Conservation (phyloP, 164 flowering plant species). For the Annona squamosa region DNA sequence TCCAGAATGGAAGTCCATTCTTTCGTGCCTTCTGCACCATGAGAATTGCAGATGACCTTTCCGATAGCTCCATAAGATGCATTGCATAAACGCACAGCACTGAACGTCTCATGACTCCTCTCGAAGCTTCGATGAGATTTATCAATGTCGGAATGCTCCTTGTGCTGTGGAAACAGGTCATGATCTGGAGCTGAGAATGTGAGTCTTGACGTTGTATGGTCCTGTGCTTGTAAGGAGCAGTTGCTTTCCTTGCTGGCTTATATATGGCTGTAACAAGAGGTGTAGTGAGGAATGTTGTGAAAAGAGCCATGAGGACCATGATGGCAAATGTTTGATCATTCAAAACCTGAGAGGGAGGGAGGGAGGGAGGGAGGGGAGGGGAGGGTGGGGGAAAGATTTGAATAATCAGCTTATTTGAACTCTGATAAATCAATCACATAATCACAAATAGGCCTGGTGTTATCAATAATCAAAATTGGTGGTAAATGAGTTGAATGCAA, state of each 20-base stretch:
- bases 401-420: too few relatives aligned
- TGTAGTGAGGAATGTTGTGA: conserved; percentile 77
- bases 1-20: conserved; percentile 73
- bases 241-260: conserved; percentile 23
- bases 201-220: conserved; percentile 18
- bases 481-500: too few relatives aligned
- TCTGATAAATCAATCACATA: too few relatives aligned
- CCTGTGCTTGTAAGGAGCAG: conserved; percentile 23
- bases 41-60: conserved; percentile 65
- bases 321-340: conserved; percentile 78
- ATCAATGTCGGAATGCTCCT: conserved; percentile 46
- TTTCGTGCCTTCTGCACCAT: conserved; percentile 68
- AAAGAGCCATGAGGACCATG: conserved; percentile 68
- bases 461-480: too few relatives aligned
- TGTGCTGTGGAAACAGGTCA: conserved; percentile 50
- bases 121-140: conserved; percentile 56
- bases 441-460: too few relatives aligned
- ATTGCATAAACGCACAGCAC: conserved; percentile 49
- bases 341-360: conserved; percentile 36
- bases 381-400: too few relatives aligned
- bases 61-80: conserved; percentile 80
- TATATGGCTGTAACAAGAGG: conserved; percentile 54
- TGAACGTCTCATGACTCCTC: conserved; percentile 36
- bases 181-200: conserved; percentile 30
- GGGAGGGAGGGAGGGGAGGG: too few relatives aligned